Evolutionary conservation across 1,284 basidiomycete genomes (phyloP).

Genomic region (Melampsora larici-populina): DNA sequence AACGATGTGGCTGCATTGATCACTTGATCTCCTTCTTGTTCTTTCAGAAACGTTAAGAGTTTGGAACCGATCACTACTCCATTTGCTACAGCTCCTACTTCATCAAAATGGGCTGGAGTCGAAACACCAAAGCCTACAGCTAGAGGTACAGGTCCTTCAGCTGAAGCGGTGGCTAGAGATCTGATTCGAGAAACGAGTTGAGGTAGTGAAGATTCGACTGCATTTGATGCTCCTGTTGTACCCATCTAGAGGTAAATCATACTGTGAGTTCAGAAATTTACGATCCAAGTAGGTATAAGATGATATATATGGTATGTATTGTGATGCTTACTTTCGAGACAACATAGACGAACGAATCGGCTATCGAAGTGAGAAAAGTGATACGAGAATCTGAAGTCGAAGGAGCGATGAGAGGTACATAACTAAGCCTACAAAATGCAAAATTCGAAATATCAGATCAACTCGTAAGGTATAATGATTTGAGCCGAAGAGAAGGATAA

Average conservation of each 20-base stretch:
- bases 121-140: constrained; percentile 97
- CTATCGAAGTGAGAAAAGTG: constrained; percentile 83
- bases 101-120: constrained; percentile 84
- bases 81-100: constrained; percentile 73
- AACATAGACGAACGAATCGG: constrained; percentile 96
- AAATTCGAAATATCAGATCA: not conserved
- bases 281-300: not conserved
- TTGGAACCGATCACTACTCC: constrained; percentile 91
- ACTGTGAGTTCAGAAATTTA: not conserved
- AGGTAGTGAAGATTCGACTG: constrained; percentile 19
- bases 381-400: constrained; percentile 84
- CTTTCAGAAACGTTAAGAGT: constrained; percentile 74
- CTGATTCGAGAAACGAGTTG: constrained; percentile 16
- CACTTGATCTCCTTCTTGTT: constrained; percentile 55
- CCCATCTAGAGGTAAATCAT: constrained; percentile 12
- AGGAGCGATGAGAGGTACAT: constrained; percentile 91
- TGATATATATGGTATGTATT: too few species aligned
- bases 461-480: not conserved
- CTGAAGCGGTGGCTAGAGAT: constrained; percentile 30
- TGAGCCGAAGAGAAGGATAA: constrained; percentile 15
- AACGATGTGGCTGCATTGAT: constrained; percentile 19
- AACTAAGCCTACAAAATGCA: constrained; percentile 68
- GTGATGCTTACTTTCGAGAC: constrained; percentile 65
- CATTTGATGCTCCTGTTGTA: constrained; percentile 21
- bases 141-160: constrained; percentile 68